Base-by-base conservation (phyloP, 2,329 filamentous ascomycete species). In the Emericellopsis cladophorae region DNA sequence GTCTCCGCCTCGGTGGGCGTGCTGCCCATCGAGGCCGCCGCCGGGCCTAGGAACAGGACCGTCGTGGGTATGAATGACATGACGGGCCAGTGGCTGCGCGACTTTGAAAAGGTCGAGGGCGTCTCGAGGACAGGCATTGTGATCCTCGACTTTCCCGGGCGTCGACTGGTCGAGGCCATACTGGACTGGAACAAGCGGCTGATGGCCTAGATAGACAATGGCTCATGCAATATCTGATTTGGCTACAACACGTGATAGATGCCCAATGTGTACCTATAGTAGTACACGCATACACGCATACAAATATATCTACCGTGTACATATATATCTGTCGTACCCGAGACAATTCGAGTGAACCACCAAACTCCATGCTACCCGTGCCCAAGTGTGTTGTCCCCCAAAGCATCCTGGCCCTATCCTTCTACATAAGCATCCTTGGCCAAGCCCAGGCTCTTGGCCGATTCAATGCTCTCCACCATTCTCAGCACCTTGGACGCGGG, bases 381-480 rank as follows among this genome's bases (percentile, higher is more conserved):
- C n/a, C n/a, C 33, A 35, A 35, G n/a, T 16, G 18, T 21, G 18
- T 21, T 21, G 5, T 36, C 35, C 14, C 35, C 11, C 14, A 36
- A n/a, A n/a, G 4, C 11, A n/a, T 21, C n/a, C 26, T 6, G 16
- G 5, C 40, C 31, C 24, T n/a, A 10, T 26, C 23, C 33, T 12
- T 12, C 26, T 29, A 29, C 9, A 29, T 29, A 9, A 4, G 26
- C 18, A 21, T 21, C 18, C 18, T 21, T 21, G 18, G 18, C 18
- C 18, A 21, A 21, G 18, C 18, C 18, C 18, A 29, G 9, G 9
- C 26, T 12, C 26, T 12, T 29, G 9, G 26, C 12, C 26, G 26
- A 29, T 61, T 78, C 74, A 44, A 77, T 64, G 44, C 58, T 66
- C 49, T 76, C 64, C 32, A 78, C 71, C 70, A 78, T 74, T 36